A percentile compares a stretch with the other conserved stretches of the same genome.
Conservation (phyloP, 2,329 filamentous ascomycete species). For the Epichloe amarillans region DNA sequence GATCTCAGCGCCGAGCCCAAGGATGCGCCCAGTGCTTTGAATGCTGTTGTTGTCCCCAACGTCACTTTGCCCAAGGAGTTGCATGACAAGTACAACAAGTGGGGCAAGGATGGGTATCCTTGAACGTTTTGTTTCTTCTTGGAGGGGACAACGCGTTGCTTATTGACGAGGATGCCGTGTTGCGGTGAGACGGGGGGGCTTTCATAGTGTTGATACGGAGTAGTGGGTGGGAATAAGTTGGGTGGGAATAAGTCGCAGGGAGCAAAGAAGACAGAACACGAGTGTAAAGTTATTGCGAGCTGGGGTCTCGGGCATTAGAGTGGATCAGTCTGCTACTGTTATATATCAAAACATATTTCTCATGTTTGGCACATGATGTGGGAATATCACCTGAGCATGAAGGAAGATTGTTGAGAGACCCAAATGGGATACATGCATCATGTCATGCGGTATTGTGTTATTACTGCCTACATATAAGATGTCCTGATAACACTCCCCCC, state of each 20-base stretch:
- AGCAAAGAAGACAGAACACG: not conserved
- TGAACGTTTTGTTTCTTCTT: conserved; percentile 21
- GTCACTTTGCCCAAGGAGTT: conserved; percentile 86
- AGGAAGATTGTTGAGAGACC: not conserved
- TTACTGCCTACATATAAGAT: not conserved
- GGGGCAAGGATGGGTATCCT: conserved; percentile 87
- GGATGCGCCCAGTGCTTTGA: conserved; percentile 89
- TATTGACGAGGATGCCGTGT: too few relatives aligned
- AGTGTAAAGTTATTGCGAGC: not conserved
- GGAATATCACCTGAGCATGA: not conserved
- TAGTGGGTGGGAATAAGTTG: not conserved
- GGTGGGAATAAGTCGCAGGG: not conserved
- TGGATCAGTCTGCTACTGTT: not conserved
- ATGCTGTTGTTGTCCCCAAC: conserved; percentile 86
- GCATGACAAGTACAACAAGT: conserved; percentile 99
- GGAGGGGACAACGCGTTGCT: not conserved
- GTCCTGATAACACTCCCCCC: not conserved
- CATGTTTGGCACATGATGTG: not conserved
- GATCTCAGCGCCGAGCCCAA: conserved; percentile 62
- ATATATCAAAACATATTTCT: not conserved
- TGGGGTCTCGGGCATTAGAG: not conserved
- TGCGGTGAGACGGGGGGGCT: too few relatives aligned
- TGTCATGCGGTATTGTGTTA: not conserved
- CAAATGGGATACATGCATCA: not conserved
- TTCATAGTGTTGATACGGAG: too few relatives aligned